Percentiles rank a stretch among this genome's conserved stretches.
phyloP scores from a whole-genome alignment of 345 rosid species.

The Garcia nutans region DNA sequence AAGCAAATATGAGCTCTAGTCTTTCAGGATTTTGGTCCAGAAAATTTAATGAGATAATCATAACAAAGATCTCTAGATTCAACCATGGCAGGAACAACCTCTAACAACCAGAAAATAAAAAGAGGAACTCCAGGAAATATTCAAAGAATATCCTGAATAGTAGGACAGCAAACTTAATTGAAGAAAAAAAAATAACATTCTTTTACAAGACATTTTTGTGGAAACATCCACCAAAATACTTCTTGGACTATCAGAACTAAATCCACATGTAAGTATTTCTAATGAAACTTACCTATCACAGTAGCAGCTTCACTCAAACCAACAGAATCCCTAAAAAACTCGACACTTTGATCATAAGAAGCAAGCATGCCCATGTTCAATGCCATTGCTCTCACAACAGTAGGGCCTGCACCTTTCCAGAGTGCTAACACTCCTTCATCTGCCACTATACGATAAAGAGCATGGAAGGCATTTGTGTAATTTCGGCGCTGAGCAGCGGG shows the following conservation, averaged over 20 bases:
- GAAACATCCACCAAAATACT: background rate
- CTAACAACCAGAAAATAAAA: background rate
- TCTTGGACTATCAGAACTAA: background rate
- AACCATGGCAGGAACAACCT: background rate
- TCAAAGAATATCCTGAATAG: background rate
- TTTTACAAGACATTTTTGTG: too few species aligned
- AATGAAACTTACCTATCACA: slow-evolving; percentile 43
- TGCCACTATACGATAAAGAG: slow-evolving; percentile 70
- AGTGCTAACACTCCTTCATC: slow-evolving; percentile 97
- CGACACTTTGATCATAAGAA: slow-evolving; percentile 95
- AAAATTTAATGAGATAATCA: background rate
- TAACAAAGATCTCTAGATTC: background rate
- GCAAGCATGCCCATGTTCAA: slow-evolving; percentile 99
- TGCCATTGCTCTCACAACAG: slow-evolving; percentile 99
- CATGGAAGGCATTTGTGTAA: slow-evolving; percentile 92
- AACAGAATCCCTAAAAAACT: slow-evolving; percentile 72
- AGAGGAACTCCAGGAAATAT: background rate
- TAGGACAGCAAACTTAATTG: background rate
- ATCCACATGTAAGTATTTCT: background rate
- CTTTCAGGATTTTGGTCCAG: background rate
- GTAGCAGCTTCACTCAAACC: slow-evolving; percentile 78
- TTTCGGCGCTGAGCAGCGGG: slow-evolving; percentile 90
- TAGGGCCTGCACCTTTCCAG: slow-evolving; percentile 99
- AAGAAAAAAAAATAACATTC: background rate
- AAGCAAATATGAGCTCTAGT: background rate